A percentile compares a stretch with the other conserved stretches of the same genome.
These are phyloP conservation scores for Lolium rigidum DNA, from an alignment of 176 grass and related monocot genomes.

Conservation along the genomic window DNA sequence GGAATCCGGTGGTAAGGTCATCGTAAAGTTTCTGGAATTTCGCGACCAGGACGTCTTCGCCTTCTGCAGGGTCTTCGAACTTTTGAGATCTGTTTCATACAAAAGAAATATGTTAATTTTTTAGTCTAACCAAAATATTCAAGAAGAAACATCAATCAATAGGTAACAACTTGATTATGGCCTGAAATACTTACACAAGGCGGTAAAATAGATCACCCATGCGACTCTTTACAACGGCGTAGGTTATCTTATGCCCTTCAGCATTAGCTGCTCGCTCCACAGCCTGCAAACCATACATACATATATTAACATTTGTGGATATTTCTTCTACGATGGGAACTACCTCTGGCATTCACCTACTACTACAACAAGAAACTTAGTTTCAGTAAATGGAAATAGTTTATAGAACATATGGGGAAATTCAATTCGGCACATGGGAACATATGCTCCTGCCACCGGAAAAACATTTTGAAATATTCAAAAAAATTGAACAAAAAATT, in stretches of 20 bases:
- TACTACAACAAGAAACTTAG: neutral
- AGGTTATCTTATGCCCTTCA: constrained; percentile 94
- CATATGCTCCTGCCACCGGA: no score
- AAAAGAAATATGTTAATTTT: neutral
- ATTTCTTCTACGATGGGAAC: neutral
- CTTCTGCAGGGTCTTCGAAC: constrained; percentile 92
- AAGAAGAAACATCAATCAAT: neutral
- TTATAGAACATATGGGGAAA: neutral
- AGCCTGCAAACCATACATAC: constrained; percentile 55
- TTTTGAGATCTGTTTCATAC: constrained; percentile 68
- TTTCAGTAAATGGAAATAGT: constrained; percentile 1
- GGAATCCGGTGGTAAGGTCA: constrained; percentile 80
- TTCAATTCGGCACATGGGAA: no score
- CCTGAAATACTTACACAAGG: constrained; percentile 75
- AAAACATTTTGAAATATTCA: no score
- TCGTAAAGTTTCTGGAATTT: constrained; percentile 92
- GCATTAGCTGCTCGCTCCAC: constrained; percentile 84
- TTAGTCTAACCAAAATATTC: neutral
- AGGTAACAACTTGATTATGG: neutral
- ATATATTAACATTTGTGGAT: constrained; percentile 1
- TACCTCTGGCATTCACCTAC: neutral
- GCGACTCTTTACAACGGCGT: constrained; percentile 82
- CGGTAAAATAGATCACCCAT: constrained; percentile 90
- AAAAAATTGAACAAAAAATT: no score
- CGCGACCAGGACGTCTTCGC: constrained; percentile 61